Conservation (phyloP, 2,329 filamentous ascomycete species). For the Boeremia exigua region DNA sequence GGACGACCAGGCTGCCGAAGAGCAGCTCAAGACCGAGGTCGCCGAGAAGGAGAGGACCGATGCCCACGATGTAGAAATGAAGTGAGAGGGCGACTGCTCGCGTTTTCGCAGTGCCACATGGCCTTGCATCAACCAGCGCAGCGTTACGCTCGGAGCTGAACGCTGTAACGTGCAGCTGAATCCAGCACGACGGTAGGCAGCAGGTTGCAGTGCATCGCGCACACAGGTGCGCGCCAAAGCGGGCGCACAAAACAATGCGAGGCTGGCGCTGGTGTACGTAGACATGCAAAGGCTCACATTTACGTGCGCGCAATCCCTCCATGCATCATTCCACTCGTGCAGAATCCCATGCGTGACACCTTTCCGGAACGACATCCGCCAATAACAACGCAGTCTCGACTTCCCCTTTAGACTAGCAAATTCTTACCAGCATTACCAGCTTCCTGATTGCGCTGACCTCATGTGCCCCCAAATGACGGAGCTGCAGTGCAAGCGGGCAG, state of each 20-base stretch:
- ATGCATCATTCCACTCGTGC: neutral
- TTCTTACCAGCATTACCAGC: neutral
- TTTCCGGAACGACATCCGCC: neutral
- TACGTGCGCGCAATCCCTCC: too few species aligned
- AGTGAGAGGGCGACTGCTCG: conserved; percentile 7
- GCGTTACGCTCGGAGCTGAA: neutral
- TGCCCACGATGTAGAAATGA: conserved; percentile 31
- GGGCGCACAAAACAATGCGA: too few species aligned
- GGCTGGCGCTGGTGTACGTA: too few species aligned
- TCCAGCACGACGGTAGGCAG: neutral
- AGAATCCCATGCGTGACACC: neutral
- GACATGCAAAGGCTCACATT: too few species aligned
- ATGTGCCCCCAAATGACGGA: conserved; percentile 3
- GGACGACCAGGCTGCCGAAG: conserved; percentile 17
- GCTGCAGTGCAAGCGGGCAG: neutral
- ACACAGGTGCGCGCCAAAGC: too few species aligned
- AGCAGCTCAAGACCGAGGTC: conserved; percentile 17
- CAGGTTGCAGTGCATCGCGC: neutral
- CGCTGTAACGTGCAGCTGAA: neutral
- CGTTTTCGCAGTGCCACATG: neutral
- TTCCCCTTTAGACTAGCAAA: neutral
- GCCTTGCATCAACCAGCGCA: neutral
- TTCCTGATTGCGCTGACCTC: neutral
- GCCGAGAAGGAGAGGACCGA: conserved; percentile 21
- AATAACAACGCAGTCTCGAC: neutral